A percentile compares a stretch with the other conserved stretches of the same genome.
phyloP scores from a whole-genome alignment of 2,329 filamentous ascomycete species.

The Cryphonectria naterciae region DNA sequence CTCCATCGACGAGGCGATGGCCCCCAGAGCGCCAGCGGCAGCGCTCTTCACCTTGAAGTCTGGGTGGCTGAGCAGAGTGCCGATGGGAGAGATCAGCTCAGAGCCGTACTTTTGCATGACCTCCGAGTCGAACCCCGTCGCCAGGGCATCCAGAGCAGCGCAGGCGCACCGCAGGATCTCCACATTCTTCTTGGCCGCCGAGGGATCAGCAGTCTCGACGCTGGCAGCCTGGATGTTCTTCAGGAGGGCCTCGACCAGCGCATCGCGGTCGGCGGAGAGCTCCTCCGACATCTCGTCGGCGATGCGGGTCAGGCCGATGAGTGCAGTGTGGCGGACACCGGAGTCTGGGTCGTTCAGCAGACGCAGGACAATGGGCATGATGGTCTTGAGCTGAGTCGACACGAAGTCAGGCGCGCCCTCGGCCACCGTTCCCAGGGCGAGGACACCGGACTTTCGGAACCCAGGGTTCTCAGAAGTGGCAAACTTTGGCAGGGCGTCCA shows the following conservation, averaged over 20 bases:
- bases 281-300: constrained; percentile 94
- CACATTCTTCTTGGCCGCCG: constrained; percentile 73
- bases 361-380: constrained; percentile 82
- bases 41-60: constrained; percentile 90
- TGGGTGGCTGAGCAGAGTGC: constrained; percentile 78
- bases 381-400: constrained; percentile 83
- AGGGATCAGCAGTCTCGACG: constrained; percentile 64
- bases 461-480: constrained; percentile 75
- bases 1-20: constrained; percentile 84
- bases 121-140: constrained; percentile 80
- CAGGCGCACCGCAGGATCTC: constrained; percentile 89
- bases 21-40: constrained; percentile 86
- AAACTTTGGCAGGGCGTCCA: constrained; percentile 83
- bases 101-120: constrained; percentile 82
- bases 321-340: constrained; percentile 82
- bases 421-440: constrained; percentile 90
- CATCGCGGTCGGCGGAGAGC: constrained; percentile 81
- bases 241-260: constrained; percentile 81
- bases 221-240: constrained; percentile 87
- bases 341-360: constrained; percentile 84
- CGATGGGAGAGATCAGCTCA: constrained; percentile 83
- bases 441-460: constrained; percentile 85
- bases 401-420: constrained; percentile 98
- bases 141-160: constrained; percentile 87
- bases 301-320: constrained; percentile 85